Base-by-base conservation (phyloP, 148 eudicot genomes). In the Heliamphora exappendiculata region DNA sequence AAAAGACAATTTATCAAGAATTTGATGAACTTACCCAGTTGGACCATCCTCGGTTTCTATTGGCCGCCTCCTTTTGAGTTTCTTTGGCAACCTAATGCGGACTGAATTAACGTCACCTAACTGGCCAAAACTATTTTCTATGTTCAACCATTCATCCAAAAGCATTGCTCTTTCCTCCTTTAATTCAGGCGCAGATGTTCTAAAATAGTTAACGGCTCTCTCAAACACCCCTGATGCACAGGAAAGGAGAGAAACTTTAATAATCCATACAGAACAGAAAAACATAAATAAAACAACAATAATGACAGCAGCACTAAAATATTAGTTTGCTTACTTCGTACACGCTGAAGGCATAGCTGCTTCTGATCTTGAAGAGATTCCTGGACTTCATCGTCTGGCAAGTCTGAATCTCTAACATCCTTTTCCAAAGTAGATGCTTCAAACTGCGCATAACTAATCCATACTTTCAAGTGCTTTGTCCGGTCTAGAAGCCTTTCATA, bases 141-240 rank as follows among this genome's bases (percentile, higher is more conserved):
- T 73, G 44, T 86, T 81, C 33, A 88, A 50, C 98, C 98, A 95
- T 58, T 89, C 97, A 34, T 95, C 94, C 77, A 95, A 76, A 50
- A 95, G 88, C 98, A 92, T 92, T 34, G 97, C 96, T 75, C 97
- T 85, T 79, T 92, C 98, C 69, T 92, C 97, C 80, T 94, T 95
- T 80, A 91, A 72, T 67, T 92, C 98, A 26, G 97, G 94, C 9
- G 96, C 94, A 54, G 93, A 86, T 41, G 89, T 87, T 81, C 93
- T 80, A 73, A 81, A 87, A 63, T 94, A 88, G 79, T 81, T 89
- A 5, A 92, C 78, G 4, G 91, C 98, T 81, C 89, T 89, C 75
- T 94, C 98, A 66, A 92, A 90, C 51, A 94, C 88, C 79, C 86
- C 98, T 94, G 91, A 33, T n/a, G 83, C 64, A 54, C 60, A 84